Base-by-base conservation (phyloP, 805 yeast species). In the Tetrapisispora namnaoensis region DNA sequence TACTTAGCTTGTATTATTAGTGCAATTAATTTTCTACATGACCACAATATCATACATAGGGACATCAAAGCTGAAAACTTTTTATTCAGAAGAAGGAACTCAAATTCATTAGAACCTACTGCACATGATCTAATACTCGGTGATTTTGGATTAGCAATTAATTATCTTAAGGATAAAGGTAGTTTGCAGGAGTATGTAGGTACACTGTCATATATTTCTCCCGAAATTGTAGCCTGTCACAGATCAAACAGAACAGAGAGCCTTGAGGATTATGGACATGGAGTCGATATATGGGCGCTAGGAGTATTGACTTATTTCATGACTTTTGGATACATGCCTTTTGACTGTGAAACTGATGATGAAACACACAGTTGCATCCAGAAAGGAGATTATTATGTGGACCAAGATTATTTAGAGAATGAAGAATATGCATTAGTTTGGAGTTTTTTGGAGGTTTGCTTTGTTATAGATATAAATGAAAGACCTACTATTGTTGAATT, bases 21-120 rank as follows among this genome's bases (percentile, higher is more conserved):
- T 10, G 83, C 83, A 0, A 71, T 83, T 1, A 70, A 70, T 8
- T 81, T 80, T 56, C 65, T 83, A 49, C 89, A 83, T 57, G 50
- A 57, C 2, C 74, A 81, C 53, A 75, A 76, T 30, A 74, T 83
- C 37, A 82, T 82, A 7, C 90, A 83, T 58, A 73, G 90, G 42
- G 90, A 83, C 56, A 63, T 83, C 50, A 83, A 83, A 60, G 86
- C 89, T 0, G 90, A 83, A 55, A 83, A 83, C 55, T 67, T 83
- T 37, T 67, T 83, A 42, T 80, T 82, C 59, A 66, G 70, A 46
- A 50, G 55, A 35, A 54, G 54, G 10, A 50, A 36, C 5, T 30
- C 41, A 30, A 34, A 24, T 76, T 47, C 42, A 6, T 64, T 61
- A 47, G 65, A 63, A 47, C 42, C 58, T 17, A 49, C 55, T 16